Evolutionary conservation across 2,329 filamentous ascomycete species (phyloP).

Genomic region (Neonectria magnoliae): DNA sequence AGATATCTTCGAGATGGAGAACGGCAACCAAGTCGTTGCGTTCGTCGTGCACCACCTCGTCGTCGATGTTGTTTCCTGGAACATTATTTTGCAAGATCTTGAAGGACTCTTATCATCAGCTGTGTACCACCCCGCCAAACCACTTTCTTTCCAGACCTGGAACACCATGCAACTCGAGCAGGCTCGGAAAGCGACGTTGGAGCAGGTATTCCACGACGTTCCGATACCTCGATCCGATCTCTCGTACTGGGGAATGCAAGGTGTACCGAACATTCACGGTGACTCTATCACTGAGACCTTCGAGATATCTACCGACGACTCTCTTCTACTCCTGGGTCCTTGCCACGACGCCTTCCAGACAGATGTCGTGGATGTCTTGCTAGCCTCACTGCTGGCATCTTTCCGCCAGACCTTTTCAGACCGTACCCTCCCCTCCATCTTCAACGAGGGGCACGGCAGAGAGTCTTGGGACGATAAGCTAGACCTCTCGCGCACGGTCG

Average conservation of each 20-base stretch:
- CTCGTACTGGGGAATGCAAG: neutral
- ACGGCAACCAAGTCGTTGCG: slow-evolving; percentile 31
- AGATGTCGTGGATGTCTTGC: slow-evolving; percentile 43
- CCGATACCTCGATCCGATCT: neutral
- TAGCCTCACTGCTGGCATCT: slow-evolving; percentile 34
- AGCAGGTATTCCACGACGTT: neutral
- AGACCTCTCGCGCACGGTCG: slow-evolving; percentile 53
- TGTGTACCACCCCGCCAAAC: neutral
- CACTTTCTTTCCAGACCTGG: slow-evolving; percentile 25
- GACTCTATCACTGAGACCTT: neutral
- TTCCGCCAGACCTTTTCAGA: slow-evolving; percentile 41
- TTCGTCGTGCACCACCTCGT: slow-evolving; percentile 47
- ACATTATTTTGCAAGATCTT: slow-evolving; percentile 53
- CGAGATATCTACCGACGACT: neutral
- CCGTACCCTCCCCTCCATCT: slow-evolving; percentile 41
- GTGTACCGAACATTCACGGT: neutral
- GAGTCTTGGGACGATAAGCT: slow-evolving; percentile 47
- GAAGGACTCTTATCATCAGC: slow-evolving; percentile 48
- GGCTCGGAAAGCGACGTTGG: neutral
- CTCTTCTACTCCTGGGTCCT: slow-evolving; percentile 7
- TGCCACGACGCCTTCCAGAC: slow-evolving; percentile 35
- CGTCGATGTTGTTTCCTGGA: slow-evolving; percentile 55
- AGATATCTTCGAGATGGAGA: slow-evolving; percentile 26
- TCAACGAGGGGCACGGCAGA: slow-evolving; percentile 55
- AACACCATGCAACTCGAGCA: neutral